A percentile compares a stretch with the other conserved stretches of the same genome.
phyloP scores from a whole-genome alignment of 78 protist species.

The Guillardia theta region DNA sequence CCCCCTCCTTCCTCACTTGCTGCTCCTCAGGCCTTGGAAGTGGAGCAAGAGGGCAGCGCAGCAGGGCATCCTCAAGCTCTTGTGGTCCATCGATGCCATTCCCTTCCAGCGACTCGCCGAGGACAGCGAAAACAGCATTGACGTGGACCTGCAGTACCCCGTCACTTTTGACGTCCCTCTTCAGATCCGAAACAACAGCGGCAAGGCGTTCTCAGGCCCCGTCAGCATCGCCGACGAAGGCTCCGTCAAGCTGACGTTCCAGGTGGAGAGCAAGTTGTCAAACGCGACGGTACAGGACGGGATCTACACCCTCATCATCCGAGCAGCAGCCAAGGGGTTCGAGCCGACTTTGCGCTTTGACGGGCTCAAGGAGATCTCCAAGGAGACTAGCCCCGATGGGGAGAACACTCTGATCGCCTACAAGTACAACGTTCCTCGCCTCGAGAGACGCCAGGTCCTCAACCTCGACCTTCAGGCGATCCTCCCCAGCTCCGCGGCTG shows the following conservation, averaged over 20 bases:
- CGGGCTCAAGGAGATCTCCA: background rate
- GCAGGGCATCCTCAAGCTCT: background rate
- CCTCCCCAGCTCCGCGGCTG: too few species aligned
- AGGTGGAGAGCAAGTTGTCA: background rate
- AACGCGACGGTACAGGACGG: background rate
- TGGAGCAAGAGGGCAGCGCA: background rate
- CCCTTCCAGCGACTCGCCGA: background rate
- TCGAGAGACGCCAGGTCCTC: background rate
- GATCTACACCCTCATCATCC: background rate
- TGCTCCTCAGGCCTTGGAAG: background rate
- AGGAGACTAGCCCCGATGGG: background rate
- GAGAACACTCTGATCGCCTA: background rate
- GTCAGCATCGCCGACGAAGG: background rate
- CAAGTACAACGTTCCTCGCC: background rate
- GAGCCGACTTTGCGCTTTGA: too few species aligned
- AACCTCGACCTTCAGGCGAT: background rate
- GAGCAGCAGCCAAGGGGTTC: background rate
- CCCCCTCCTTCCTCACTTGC: too few species aligned
- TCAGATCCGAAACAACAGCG: background rate
- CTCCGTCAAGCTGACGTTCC: background rate
- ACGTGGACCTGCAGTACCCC: background rate
- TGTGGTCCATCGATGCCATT: background rate
- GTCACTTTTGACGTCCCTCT: background rate
- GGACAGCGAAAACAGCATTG: background rate
- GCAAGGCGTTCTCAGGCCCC: background rate